Base-by-base conservation (phyloP, 2,329 filamentous ascomycete species). In the Colletotrichum sp. region DNA sequence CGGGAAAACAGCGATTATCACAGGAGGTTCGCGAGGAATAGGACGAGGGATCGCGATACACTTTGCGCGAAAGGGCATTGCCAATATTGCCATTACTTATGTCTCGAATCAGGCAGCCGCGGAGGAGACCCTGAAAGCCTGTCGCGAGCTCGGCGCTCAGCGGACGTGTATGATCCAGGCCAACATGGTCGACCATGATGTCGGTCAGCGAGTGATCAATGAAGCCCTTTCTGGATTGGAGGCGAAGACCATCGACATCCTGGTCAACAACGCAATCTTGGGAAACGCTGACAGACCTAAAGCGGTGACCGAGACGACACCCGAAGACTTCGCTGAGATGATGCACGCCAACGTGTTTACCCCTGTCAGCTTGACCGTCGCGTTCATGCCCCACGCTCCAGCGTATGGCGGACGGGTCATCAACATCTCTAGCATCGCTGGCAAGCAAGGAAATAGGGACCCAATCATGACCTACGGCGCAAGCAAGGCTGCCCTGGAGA, bases 401-500 rank as follows among this genome's bases (percentile, higher is more conserved):
- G 65, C 80, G 0, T 70, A 71, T 1, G 81, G 82, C 5, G 82
- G 84, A 0, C 82, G 84, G 0, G 81, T 85, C 2, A 79, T 85
- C n/a, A 80, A 81, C 34, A 78, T 85, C 6, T 84, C 83, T 1
- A 82, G 82, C 0, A 81, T 85, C 0, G 72, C 72, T 32, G 34
- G 26, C 12, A 63, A 60, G 39, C 28, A 13, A 30, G 36, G 36
- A 4, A 73, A 73, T 12, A 30, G 63, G 28, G 71, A 73, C 16
- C 71, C 65, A 5, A 55, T 63, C 30, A 73, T 73, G 36, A 73
- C 71, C 5, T 85, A 86, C 24, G 82, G 77, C 0, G 79, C 83
- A 4, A 84, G 81, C 2, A 85, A 85, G 67, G 84, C 83, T 6
- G 83, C 84, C 0, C 71, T 80, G 15, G 82, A 84, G 67, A 80